Evolutionary conservation across 2,329 filamentous ascomycete genomes (phyloP), one percentile per base, ranked within the genome.

Genomic region (Colletotrichum filicis): DNA sequence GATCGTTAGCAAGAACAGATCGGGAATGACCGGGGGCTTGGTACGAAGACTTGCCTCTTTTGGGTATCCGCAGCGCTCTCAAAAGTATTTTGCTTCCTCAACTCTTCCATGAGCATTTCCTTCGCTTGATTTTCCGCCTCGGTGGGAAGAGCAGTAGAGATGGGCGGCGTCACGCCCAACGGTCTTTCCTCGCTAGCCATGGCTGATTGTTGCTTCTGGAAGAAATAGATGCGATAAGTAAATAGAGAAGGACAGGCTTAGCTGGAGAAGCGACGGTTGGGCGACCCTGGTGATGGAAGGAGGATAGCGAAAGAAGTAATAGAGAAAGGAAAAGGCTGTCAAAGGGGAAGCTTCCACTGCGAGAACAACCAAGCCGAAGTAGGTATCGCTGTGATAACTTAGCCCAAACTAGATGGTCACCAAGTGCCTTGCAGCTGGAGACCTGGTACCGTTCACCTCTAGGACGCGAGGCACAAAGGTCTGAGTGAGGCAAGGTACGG

Each of bases 21-120:
- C 11, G 14, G 28, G 2, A 24, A 4, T 53, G 28, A 53, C 19
- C 24, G 22, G 22, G 19, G 19, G 19, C 12, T 30, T 24, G 46
- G 55, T 24, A 26, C 28, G 9, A 12, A 24, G 70, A 71, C 82
- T 74, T 84, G 94, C 94, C 95, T 92, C 82, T 94, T 95, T 75
- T 94, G 89, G 3, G 94, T 97, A 80, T 97, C 97, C 56, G 94
- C 88, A 16, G 91, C 89, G 65, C 90, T 91, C 83, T 98, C 97
- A 78, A 98, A 99, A 65, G 97, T 98, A 83, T 97, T 96, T 83
- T 98, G 94, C 53, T 88, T 88, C 81, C 95, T 95, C 74, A 99
- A 86, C 83, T 98, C 95, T 68, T 94, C 91, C 69, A 98, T 89
- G 57, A 99, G 89, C 68, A 92, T 88, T 76, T 95, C 92, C 78